A percentile compares a stretch with the other conserved stretches of the same genome.
phyloP scores from a whole-genome alignment of 164 flowering plant species.

The Euptelea pleiosperma region DNA sequence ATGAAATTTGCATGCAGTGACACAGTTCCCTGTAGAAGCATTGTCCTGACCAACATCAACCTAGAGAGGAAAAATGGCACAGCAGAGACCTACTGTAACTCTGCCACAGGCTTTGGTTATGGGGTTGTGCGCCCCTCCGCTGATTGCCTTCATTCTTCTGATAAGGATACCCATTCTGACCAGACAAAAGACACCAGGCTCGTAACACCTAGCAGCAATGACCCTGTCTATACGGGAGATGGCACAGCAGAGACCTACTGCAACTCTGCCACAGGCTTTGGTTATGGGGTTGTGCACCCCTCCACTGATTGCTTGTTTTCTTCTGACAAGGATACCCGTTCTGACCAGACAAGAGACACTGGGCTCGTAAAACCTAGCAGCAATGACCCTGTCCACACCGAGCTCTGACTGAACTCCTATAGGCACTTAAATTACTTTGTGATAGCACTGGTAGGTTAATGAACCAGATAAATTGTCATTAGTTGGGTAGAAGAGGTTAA shows the following conservation, averaged over 20 bases:
- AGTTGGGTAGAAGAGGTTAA: not conserved
- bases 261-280: constrained; percentile 70
- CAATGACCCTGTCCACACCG: constrained; percentile 25
- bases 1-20: constrained; percentile 95
- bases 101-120: constrained; percentile 61
- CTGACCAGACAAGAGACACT: not conserved
- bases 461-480: not conserved
- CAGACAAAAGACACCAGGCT: constrained; percentile 7
- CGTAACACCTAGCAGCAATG: constrained; percentile 12
- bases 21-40: constrained; percentile 76
- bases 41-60: constrained; percentile 66
- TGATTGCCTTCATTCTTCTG: constrained; percentile 55
- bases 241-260: constrained; percentile 79
- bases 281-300: constrained; percentile 65
- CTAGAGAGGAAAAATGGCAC: constrained; percentile 57
- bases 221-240: constrained; percentile 25
- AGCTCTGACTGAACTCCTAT: constrained; percentile 33
- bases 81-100: constrained; percentile 77
- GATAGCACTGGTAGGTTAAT: too few relatives aligned
- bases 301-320: constrained; percentile 67
- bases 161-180: constrained; percentile 24
- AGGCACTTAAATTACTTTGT: too few relatives aligned
- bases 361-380: not conserved
- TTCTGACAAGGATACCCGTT: not conserved
- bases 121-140: constrained; percentile 75